Base-by-base conservation (phyloP, 805 yeast genomes). In the Wickerhamomyces chambardii region DNA sequence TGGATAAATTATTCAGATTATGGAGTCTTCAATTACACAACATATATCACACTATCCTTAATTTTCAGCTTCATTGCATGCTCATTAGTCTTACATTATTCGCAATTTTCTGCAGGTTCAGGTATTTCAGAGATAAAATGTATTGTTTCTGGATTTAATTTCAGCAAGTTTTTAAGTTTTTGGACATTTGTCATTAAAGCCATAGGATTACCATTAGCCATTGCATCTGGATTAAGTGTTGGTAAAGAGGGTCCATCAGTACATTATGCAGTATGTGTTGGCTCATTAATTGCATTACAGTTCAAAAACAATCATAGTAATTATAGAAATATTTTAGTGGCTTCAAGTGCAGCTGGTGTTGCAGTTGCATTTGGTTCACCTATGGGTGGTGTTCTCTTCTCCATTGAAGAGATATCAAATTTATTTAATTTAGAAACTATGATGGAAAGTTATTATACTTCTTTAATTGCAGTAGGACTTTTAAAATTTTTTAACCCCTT, bases 231-330 rank as follows among this genome's bases (percentile, higher is more conserved):
- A 0, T 58, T 92, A 28, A 82, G 90, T 45, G 83, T 92, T 6
- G 99, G 99, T 17, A 92, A 92, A 58, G 99, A 92, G 54, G 99
- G 99, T 0, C 99, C 99, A 2, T 78, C 90, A 47, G 98, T 92
- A 11, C 99, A 92, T 58, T 92, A 90, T 57, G 97, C 98, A 1
- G 95, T 89, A 0, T 89, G 97, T 55, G 90, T 83, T n/a, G 98
- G 97, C 0, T 24, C 27, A 77, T 78, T 47, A 70, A 77, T n/a
- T 62, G 86, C 11, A 28, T 53, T 75, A 30, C 66, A 80, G 37
- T 38, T 56, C 27, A 56, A 53, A 30, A 63, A 60, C 14, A 40
- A 36, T 24, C 14, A 24, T 8, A 24, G 27, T 24, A 14, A 24
- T 29, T 43, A 41, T 29, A 45, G 47, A 29, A 51, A 48, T 29